Evolutionary conservation across 75 land plant species (phyloP), one percentile per base, ranked within the genome.

Genomic region (Pseudotsuga menziesii): DNA sequence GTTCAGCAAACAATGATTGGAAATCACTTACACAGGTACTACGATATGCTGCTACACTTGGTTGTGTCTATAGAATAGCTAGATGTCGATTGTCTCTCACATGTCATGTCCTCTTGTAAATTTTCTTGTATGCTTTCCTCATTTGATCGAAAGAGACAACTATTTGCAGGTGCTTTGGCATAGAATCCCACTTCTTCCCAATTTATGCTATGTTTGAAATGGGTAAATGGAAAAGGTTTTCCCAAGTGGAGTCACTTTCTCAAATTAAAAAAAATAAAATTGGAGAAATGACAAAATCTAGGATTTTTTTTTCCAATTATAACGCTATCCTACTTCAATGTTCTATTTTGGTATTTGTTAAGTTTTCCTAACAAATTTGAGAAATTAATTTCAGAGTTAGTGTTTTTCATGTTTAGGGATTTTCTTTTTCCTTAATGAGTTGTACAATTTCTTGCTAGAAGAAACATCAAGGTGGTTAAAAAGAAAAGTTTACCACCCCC

Each of bases 1-100:
- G 97, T 17, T 94, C 97, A 57, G 97, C 97, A 44, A 94, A 94
- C 78, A 92, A 94, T 85, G 97, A 92, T 79, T 94, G 97, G 97
- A 94, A 94, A 79, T 94, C 97, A 82, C 89, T 92, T 44, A 90
- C 97, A 54, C 97, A 94, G 94, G 97, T 94, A 81, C 14, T 52
- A 8, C 48, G 3, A 9, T 55, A 81, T 57, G 9, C 5, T 63
- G 52, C 17, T 23, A 36, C 61, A 0, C 52, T 41, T 69, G 13
- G 39, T 69, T 39, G 41, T 69, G n/a, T 20, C 48, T 41, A 12
- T 44, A 36, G 41, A 41, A 20, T 11, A 41, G 48, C 20, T 20
- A 41, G 72, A 8, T 19, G 13, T 69, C n/a, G 0, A 69, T 39
- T 36, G 35, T 69, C 9, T 69, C 48, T 19, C 12, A 23, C 3